phyloP scores from a whole-genome alignment of 129 eudicot genomes.

The Cynara cardunculus region DNA sequence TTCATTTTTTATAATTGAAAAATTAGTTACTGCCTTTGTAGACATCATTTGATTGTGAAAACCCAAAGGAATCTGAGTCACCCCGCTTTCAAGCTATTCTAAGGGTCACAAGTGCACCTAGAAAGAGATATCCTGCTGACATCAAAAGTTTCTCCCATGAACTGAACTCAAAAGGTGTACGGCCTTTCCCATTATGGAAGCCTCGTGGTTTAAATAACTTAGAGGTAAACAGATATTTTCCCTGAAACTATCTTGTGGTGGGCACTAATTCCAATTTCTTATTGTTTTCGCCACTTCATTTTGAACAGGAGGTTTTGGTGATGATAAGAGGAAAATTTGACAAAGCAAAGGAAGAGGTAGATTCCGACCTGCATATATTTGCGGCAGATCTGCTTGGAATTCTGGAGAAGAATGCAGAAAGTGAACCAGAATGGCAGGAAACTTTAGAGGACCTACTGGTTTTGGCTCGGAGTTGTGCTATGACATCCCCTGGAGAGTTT shows the following conservation, averaged over 20 bases:
- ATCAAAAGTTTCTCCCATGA: constrained; percentile 98
- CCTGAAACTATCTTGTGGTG: not conserved
- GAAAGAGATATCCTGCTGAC: constrained; percentile 83
- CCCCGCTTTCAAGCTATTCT: constrained; percentile 99
- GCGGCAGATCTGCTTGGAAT: constrained; percentile 87
- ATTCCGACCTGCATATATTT: constrained; percentile 79
- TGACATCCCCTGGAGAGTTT: constrained; percentile 93
- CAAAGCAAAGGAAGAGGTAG: constrained; percentile 99
- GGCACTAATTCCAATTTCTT: constrained; percentile 4
- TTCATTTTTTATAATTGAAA: not conserved
- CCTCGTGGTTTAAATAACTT: constrained; percentile 87
- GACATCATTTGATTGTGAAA: constrained; percentile 89
- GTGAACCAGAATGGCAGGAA: constrained; percentile 92
- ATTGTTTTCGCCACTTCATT: constrained; percentile 1
- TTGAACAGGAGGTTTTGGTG: constrained; percentile 69
- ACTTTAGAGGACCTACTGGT: constrained; percentile 90
- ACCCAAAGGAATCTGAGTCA: constrained; percentile 98
- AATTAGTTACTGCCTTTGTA: constrained; percentile 18
- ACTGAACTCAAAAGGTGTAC: constrained; percentile 94
- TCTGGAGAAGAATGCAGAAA: constrained; percentile 85
- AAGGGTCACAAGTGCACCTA: constrained; percentile 93
- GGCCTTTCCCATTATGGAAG: constrained; percentile 97
- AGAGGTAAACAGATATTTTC: constrained; percentile 51
- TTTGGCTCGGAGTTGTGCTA: constrained; percentile 86
- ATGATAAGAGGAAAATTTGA: constrained; percentile 83